Percentiles rank a stretch among this genome's conserved stretches.
Evolutionary conservation across 1,139 yeast species (phyloP).

Genomic region (Taphrina wiesneri): DNA sequence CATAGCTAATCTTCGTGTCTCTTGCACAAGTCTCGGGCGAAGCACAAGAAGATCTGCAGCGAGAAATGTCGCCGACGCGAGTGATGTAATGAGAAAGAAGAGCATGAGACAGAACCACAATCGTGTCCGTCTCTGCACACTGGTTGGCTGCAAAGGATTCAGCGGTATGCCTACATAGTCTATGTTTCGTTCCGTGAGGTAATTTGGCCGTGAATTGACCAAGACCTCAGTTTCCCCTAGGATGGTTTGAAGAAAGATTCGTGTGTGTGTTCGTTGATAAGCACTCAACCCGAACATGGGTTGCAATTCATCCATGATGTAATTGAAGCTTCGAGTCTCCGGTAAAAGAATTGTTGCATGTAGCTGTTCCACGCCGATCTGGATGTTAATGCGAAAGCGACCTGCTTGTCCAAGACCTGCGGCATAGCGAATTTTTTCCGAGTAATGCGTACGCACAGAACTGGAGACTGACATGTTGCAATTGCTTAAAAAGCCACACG

Average conservation of each 20-base stretch:
- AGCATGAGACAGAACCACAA: conserved; percentile 20
- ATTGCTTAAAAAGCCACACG: background rate
- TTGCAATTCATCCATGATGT: conserved; percentile 22
- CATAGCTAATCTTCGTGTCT: background rate
- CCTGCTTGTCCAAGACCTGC: conserved; percentile 14
- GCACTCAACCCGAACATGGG: background rate
- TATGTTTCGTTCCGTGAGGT: conserved; percentile 6
- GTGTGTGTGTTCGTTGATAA: conserved; percentile 17
- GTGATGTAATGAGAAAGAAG: background rate
- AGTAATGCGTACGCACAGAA: background rate
- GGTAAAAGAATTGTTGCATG: conserved; percentile 8
- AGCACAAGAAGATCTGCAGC: conserved; percentile 5
- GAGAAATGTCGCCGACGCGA: background rate
- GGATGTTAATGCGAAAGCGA: conserved; percentile 22
- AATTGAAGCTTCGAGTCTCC: conserved; percentile 15
- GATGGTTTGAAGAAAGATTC: conserved; percentile 17
- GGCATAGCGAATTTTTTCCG: background rate
- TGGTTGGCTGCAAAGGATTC: background rate
- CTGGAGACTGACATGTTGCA: background rate
- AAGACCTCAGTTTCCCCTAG: conserved; percentile 29
- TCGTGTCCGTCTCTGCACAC: background rate
- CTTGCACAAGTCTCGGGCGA: conserved; percentile 1
- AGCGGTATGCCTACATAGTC: conserved; percentile 27
- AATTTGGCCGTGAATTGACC: conserved; percentile 27
- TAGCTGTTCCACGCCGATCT: conserved; percentile 7